Percentiles rank a stretch among this genome's conserved stretches.
phyloP scores from a whole-genome alignment of 805 yeast genomes.

The Spathaspora passalidarum region DNA sequence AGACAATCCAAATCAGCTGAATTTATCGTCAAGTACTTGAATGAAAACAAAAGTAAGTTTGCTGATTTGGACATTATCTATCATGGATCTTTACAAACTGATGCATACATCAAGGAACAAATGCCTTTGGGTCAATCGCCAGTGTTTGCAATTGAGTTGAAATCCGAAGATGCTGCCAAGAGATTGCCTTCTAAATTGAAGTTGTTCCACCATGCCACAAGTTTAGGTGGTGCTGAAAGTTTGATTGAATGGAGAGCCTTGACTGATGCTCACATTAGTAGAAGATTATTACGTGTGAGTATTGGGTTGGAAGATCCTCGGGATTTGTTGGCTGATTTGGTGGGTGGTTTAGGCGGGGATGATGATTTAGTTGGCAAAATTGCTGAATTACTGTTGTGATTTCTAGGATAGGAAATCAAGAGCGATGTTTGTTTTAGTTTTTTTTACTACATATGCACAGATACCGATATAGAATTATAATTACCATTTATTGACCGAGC shows the following conservation, averaged over 20 bases:
- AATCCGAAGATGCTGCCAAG: constrained; percentile 53
- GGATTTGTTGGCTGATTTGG: constrained; percentile 74
- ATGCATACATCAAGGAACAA: constrained; percentile 63
- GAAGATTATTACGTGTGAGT: constrained; percentile 67
- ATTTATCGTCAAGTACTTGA: constrained; percentile 56
- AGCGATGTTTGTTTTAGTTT: too few species aligned
- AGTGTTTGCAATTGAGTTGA: constrained; percentile 64
- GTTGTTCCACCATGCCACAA: constrained; percentile 86
- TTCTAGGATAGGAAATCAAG: too few species aligned
- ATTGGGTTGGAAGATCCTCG: constrained; percentile 76
- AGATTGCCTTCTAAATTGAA: constrained; percentile 61
- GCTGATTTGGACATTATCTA: constrained; percentile 49
- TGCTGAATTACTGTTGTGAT: background rate
- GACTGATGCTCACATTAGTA: constrained; percentile 50
- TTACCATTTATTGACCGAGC: too few species aligned
- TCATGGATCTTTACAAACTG: constrained; percentile 79
- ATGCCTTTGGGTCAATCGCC: constrained; percentile 65
- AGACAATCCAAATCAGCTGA: constrained; percentile 65
- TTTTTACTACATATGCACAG: too few species aligned
- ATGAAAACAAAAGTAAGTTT: constrained; percentile 45
- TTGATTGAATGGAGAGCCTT: constrained; percentile 88
- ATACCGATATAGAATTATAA: too few species aligned
- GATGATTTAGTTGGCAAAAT: constrained; percentile 4
- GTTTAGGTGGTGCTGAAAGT: constrained; percentile 90
- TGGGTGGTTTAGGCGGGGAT: constrained; percentile 29